Evolutionary conservation across 768 basidiomycete species (phyloP), one percentile per base, ranked within the genome.

Genomic region (Termitomyces sp.): DNA sequence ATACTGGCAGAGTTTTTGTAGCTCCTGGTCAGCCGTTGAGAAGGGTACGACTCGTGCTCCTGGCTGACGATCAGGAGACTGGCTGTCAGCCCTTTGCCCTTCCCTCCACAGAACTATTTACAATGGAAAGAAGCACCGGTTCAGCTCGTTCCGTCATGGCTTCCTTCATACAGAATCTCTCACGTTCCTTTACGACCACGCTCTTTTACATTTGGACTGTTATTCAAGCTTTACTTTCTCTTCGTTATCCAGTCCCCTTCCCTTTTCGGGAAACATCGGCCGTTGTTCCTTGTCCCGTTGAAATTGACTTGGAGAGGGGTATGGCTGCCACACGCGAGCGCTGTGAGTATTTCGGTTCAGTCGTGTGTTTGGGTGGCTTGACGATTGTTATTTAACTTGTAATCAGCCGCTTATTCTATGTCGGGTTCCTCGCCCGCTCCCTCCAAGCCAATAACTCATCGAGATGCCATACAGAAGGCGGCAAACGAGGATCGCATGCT

Each of bases 171-270:
- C 57, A 59, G 43, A 59, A 50, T 58, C 52, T 63, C 50, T 58
- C 30, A 26, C 64, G 47, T 56, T 66, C 64, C 28, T 63, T 66
- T 58, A 48, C 53, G 51, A 58, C 51, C 54, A 63, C 64, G 28
- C 56, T 66, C 64, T 60, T 63, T 66, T 63, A 66, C 61, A 28
- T 66, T 32, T 63, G 64, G 64, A 63, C 64, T 48, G 55, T 63
- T 58, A 58, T 66, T 28, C 50, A 60, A 58, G 64, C 64, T 58
- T 50, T 66, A 35, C 30, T 63, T 23, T 61, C 60, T 10, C 40
- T 66, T 28, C 60, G 64, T 43, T 61, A 62, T 16, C 53, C 64
- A 9, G 51, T 30, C 5, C 52, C 46, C 33, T 63, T 58, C 26
- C 64, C 60, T 8, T 61, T 56, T 49, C 44, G 55, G 16, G 62